Percentiles rank a stretch among this genome's conserved stretches.
Evolutionary conservation across 2,329 filamentous ascomycete genomes (phyloP).

Genomic region (Ramularia collo-cygni): DNA sequence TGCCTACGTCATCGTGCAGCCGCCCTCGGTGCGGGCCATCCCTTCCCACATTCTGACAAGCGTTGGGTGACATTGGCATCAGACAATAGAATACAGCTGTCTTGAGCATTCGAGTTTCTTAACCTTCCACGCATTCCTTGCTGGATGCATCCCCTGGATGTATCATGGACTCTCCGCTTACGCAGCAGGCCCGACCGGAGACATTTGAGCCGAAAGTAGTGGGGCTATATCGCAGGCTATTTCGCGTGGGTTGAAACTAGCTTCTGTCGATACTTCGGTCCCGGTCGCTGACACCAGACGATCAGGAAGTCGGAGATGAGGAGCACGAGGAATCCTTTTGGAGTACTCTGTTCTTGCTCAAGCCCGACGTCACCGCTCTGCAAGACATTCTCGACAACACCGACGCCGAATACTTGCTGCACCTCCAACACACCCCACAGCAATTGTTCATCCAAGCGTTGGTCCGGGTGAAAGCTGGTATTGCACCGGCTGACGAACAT

Average conservation of each 20-base stretch:
- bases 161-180: conserved; percentile 90
- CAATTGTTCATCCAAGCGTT: conserved; percentile 73
- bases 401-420: conserved; percentile 66
- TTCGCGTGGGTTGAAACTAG: conserved; percentile 46
- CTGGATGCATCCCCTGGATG: conserved; percentile 1
- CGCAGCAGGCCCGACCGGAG: conserved; percentile 82
- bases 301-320: conserved; percentile 53
- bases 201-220: conserved; percentile 93
- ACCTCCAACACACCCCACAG: conserved; percentile 61
- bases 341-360: conserved; percentile 88
- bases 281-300: background rate
- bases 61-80: no score
- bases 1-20: no score
- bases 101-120: no score
- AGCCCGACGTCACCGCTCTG: conserved; percentile 66
- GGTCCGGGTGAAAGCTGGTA: conserved; percentile 55
- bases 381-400: conserved; percentile 63
- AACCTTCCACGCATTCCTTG: no score
- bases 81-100: no score
- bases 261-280: conserved; percentile 5
- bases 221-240: conserved; percentile 76
- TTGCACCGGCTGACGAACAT: conserved; percentile 61
- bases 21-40: no score
- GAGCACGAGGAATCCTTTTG: conserved; percentile 87
- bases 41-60: no score